Percentiles rank a stretch among this genome's conserved stretches.
Evolutionary conservation across 495 filamentous ascomycete genomes (phyloP).

Genomic region (Astrocystis sublimbata): DNA sequence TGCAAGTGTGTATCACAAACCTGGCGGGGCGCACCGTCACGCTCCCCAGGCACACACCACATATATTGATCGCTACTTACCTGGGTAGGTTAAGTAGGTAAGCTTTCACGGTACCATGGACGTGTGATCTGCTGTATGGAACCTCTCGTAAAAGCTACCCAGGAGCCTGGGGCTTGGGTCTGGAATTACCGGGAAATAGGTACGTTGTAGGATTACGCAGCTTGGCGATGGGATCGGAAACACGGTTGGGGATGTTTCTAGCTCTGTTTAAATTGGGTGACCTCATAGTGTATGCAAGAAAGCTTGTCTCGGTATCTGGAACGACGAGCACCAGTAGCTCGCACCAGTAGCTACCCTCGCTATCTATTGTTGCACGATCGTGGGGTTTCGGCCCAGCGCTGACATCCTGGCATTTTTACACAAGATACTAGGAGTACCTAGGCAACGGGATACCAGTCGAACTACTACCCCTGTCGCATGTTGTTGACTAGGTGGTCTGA

Average conservation of each 20-base stretch:
- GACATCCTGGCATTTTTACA: neutral
- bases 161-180: neutral
- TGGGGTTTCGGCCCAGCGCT: neutral
- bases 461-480: neutral
- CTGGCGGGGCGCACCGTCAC: neutral
- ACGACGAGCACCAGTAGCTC: neutral
- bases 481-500: neutral
- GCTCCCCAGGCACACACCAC: neutral
- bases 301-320: neutral
- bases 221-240: neutral
- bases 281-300: neutral
- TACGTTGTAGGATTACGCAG: neutral
- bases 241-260: neutral
- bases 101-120: neutral
- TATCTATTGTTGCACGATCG: constrained; percentile 1
- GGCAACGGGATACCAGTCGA: neutral
- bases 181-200: neutral
- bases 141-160: neutral
- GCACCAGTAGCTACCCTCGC: neutral
- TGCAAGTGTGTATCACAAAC: constrained; percentile 12
- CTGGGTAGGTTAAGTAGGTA: no score
- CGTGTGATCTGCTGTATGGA: constrained; percentile 3
- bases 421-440: neutral
- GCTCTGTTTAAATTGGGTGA: neutral
- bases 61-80: neutral